These are phyloP conservation scores for Aureobasidium namibiae DNA, from an alignment of 2,329 filamentous ascomycete genomes.

Conservation along the genomic window DNA sequence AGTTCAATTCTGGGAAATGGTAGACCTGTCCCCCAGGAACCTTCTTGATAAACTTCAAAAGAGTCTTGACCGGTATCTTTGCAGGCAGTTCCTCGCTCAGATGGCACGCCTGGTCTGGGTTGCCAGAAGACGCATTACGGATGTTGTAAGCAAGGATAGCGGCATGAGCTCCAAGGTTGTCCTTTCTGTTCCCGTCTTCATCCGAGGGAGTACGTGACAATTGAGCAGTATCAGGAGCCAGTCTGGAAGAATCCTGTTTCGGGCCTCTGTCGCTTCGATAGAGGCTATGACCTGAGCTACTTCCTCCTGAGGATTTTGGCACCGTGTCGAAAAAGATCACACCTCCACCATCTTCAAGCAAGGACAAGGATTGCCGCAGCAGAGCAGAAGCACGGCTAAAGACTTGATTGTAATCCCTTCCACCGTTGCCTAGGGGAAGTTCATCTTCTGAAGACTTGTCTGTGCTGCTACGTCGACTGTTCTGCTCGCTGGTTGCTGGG, in stretches of 20 bases:
- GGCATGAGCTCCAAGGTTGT: background rate
- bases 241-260: background rate
- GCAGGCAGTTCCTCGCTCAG: background rate
- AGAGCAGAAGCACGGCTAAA: background rate
- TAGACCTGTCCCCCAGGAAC: background rate
- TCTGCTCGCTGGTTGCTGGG: background rate
- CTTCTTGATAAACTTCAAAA: conserved; percentile 3
- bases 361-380: background rate
- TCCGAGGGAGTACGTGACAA: background rate
- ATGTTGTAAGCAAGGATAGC: conserved; percentile 1
- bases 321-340: conserved; percentile 3
- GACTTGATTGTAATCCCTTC: background rate
- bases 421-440: background rate
- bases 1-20: background rate
- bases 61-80: background rate
- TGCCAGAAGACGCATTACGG: background rate
- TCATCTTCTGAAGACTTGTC: conserved; percentile 2
- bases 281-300: background rate
- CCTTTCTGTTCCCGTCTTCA: background rate
- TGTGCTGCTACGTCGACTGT: background rate
- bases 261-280: background rate
- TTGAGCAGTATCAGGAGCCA: background rate
- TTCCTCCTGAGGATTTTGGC: background rate
- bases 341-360: background rate
- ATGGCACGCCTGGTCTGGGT: background rate